A percentile compares a stretch with the other conserved stretches of the same genome.
Evolutionary conservation across 2,329 filamentous ascomycete species (phyloP).

Genomic region (Ophiosphaerella korrae): DNA sequence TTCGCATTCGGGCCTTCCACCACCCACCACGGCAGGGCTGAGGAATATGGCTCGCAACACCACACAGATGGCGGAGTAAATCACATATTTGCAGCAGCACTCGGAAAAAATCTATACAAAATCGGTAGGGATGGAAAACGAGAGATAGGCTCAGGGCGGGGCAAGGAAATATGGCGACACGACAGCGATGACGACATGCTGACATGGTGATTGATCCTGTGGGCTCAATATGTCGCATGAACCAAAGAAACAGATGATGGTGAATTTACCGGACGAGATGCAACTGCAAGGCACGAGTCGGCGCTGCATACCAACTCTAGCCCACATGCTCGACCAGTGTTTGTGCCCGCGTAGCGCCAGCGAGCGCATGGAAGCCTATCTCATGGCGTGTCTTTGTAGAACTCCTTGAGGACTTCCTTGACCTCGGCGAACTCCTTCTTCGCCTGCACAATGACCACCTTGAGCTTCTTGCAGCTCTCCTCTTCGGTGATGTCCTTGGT

Average conservation of each 20-base stretch:
- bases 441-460: conserved; percentile 70
- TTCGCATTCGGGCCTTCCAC: conserved; percentile 11
- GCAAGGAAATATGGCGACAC: conserved; percentile 9
- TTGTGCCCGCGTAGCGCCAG: background rate
- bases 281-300: background rate
- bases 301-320: background rate
- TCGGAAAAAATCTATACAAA: conserved; percentile 8
- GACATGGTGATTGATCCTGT: no score
- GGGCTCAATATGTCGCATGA: no score
- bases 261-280: conserved; percentile 4
- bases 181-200: conserved; percentile 15
- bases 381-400: conserved; percentile 61
- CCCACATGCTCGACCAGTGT: background rate
- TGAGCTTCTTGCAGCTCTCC: conserved; percentile 69
- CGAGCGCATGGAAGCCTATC: background rate
- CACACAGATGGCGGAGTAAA: background rate
- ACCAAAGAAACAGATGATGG: conserved; percentile 6
- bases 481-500: conserved; percentile 68
- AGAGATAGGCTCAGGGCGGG: conserved; percentile 6
- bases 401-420: conserved; percentile 70
- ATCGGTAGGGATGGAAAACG: conserved; percentile 2
- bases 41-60: conserved; percentile 15
- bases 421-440: conserved; percentile 79
- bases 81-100: conserved; percentile 4
- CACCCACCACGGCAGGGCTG: conserved; percentile 14